Conservation (phyloP, 2,329 filamentous ascomycete species). For the Fusarium pseudocircinatum region DNA sequence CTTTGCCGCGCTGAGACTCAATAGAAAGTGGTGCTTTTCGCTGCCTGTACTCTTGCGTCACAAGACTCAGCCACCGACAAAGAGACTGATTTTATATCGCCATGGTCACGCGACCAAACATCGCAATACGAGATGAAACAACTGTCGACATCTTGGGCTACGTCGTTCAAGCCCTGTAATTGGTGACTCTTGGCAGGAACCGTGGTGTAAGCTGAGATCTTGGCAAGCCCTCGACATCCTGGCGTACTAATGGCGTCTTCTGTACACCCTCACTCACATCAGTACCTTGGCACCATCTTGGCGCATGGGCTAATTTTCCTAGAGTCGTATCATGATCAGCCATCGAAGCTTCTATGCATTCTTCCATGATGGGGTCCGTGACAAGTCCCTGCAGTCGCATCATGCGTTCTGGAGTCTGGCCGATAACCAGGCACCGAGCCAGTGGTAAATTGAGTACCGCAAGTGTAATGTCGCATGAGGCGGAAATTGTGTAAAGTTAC, state of each 20-base stretch:
- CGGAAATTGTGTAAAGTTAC: neutral
- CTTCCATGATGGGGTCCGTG: neutral
- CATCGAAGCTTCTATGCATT: neutral
- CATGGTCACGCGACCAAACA: neutral
- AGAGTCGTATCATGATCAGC: neutral
- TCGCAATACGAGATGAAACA: neutral
- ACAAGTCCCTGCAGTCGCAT: neutral
- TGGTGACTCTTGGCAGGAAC: neutral
- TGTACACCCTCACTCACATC: neutral
- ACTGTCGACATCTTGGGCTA: neutral
- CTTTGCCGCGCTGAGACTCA: no score
- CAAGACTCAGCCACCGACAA: neutral
- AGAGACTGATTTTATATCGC: neutral
- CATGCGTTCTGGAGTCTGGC: neutral
- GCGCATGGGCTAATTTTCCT: neutral
- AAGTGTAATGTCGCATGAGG: neutral
- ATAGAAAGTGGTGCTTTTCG: neutral
- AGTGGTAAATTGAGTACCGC: accelerated
- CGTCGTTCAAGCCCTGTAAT: neutral
- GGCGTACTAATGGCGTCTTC: neutral
- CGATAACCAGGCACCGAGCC: neutral
- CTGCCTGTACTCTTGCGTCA: neutral
- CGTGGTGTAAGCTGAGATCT: neutral
- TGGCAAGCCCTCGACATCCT: constrained; percentile 2
- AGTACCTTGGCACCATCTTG: neutral